Conservation (phyloP, 768 basidiomycete genomes). For the Lactifluus echinatus region DNA sequence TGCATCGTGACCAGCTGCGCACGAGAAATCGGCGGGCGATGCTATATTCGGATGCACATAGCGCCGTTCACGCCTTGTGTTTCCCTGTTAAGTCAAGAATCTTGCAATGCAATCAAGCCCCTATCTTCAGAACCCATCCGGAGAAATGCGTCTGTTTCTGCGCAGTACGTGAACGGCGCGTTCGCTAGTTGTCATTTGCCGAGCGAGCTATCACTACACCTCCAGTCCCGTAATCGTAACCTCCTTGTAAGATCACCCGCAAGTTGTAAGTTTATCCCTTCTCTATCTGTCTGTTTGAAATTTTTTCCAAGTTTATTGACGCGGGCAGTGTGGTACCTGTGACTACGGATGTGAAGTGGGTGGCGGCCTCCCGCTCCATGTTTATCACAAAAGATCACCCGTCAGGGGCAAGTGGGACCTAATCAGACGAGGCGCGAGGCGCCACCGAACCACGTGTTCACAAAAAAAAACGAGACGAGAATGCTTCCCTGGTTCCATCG, state of each 20-base stretch:
- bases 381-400: neutral
- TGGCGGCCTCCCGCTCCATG: neutral
- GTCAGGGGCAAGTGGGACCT: neutral
- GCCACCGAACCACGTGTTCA: slow-evolving; percentile 10
- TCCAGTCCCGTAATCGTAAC: neutral
- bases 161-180: neutral
- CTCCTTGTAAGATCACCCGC: neutral
- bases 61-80: slow-evolving; percentile 9
- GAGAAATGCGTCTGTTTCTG: neutral
- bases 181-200: slow-evolving; percentile 2
- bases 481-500: neutral
- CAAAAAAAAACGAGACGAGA: neutral
- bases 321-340: neutral
- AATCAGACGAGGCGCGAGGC: neutral
- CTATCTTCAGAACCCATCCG: slow-evolving; percentile 14
- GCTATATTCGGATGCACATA: slow-evolving; percentile 4
- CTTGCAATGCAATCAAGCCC: slow-evolving; percentile 16
- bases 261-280: neutral
- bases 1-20: slow-evolving; percentile 5
- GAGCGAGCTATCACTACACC: neutral
- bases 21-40: neutral
- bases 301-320: neutral
- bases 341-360: neutral
- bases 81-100: slow-evolving; percentile 14
- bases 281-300: neutral